Conservation (phyloP, 306 rosid species). For the Pyrus pyrifolia region DNA sequence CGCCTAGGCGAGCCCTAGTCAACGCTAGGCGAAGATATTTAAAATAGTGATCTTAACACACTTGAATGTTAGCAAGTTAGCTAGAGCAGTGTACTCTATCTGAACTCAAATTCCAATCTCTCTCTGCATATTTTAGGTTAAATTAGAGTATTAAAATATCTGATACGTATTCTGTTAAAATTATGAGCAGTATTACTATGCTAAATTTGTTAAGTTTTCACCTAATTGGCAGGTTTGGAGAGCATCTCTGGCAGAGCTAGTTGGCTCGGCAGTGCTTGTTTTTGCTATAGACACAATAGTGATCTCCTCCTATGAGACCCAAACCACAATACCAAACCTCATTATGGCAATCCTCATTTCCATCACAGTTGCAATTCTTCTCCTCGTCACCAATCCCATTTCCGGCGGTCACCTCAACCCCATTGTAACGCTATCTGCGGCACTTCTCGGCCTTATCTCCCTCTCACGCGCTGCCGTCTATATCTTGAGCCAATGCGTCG, state of each 20-base stretch:
- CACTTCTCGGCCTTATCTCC: conserved; percentile 26
- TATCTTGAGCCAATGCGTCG: conserved; percentile 27
- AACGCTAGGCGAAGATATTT: too few relatives aligned
- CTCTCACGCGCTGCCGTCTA: conserved; percentile 30
- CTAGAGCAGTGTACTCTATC: too few relatives aligned
- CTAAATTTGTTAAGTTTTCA: background rate
- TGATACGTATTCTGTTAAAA: too few relatives aligned
- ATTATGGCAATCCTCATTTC: conserved; percentile 21
- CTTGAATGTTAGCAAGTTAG: too few relatives aligned
- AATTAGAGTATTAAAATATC: too few relatives aligned
- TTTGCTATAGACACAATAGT: conserved; percentile 34
- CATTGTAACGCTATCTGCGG: conserved; percentile 17
- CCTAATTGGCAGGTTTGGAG: conserved; percentile 26
- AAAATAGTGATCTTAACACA: too few relatives aligned
- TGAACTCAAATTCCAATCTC: too few relatives aligned
- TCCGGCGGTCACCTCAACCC: conserved; percentile 41
- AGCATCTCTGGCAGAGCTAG: conserved; percentile 31
- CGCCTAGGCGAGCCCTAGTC: too few relatives aligned
- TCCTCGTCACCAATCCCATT: conserved; percentile 24
- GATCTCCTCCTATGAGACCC: conserved; percentile 30
- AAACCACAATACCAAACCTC: conserved; percentile 24
- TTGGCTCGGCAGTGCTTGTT: conserved; percentile 29
- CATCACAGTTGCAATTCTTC: conserved; percentile 15
- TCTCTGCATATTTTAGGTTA: too few relatives aligned
- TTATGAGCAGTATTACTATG: background rate